A percentile compares a stretch with the other conserved stretches of the same genome.
Evolutionary conservation across 2,329 filamentous ascomycete species (phyloP).

Genomic region (Aspergillus unguis): DNA sequence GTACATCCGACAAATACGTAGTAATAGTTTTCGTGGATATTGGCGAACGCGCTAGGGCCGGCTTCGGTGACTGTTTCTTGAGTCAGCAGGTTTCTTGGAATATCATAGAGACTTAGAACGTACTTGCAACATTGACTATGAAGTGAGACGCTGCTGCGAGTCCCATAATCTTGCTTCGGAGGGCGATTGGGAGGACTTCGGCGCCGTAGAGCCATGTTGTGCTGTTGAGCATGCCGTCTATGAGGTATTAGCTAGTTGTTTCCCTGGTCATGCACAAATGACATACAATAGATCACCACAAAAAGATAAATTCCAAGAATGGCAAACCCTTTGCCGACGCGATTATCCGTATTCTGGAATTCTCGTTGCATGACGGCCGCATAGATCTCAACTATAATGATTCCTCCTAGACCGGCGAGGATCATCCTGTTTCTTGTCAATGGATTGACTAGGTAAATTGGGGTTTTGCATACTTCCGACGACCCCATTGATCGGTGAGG

Average conservation of each 20-base stretch:
- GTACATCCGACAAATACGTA: slow-evolving; percentile 58
- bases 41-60: slow-evolving; percentile 55
- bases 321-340: slow-evolving; percentile 57
- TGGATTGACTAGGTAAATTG: neutral
- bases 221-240: slow-evolving; percentile 53
- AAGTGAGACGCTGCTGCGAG: slow-evolving; percentile 54
- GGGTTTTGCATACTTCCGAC: slow-evolving; percentile 46
- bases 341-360: slow-evolving; percentile 56
- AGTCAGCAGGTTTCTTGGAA: neutral
- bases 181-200: slow-evolving; percentile 52
- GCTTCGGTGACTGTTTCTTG: slow-evolving; percentile 47
- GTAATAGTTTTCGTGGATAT: slow-evolving; percentile 59
- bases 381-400: slow-evolving; percentile 58
- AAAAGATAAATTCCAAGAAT: slow-evolving; percentile 60
- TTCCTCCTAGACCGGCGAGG: slow-evolving; percentile 49
- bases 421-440: slow-evolving; percentile 47
- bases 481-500: slow-evolving; percentile 58
- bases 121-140: slow-evolving; percentile 53
- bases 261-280: neutral
- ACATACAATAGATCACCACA: slow-evolving; percentile 53
- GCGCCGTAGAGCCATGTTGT: slow-evolving; percentile 57
- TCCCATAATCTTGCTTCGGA: slow-evolving; percentile 56
- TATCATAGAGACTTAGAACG: slow-evolving; percentile 8
- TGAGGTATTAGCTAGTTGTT: slow-evolving; percentile 3
- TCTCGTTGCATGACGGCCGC: slow-evolving; percentile 57